Evolutionary conservation across 306 rosid genomes (phyloP), one percentile per base, ranked within the genome.

Genomic region (Vigna mungo): DNA sequence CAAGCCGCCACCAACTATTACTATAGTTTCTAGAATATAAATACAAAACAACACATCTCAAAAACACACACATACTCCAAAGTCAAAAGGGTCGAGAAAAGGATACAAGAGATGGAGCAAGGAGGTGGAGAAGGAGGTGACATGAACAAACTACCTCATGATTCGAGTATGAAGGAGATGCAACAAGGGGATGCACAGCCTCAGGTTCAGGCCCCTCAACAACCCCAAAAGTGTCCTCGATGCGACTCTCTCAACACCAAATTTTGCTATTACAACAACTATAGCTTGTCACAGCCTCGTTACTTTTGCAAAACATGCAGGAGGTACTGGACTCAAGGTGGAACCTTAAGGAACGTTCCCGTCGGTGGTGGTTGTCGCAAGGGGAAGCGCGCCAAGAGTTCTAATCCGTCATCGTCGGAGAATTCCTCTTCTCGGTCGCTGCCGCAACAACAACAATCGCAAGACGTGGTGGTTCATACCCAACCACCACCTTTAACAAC

Each of bases 321-420:
- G 30, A 82, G 94, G 81, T 88, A 90, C 69, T 90, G 94, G 94
- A 90, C 94, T 4, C 89, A 87, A 13, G 94, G 94, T 1, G 94
- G 91, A 30, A 78, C 94, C 72, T 82, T 90, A 77, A 71, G 94
- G 17, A 90, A 90, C 68, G 81, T 90, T n/a, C 92, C 92, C 44
- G 84, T 90, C 48, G 94, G 94, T 6, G 94, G 94, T 10, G 81
- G 86, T 34, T 80, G 82, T 43, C 77, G 89, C 6, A 90, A 82
- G 80, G 88, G 85, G n/a, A 89, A 90, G 79, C 86, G 87, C 4
- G 74, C 86, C 53, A 87, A 76, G 67, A 72, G 4, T 34, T 39
- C 25, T 20, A 15, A 15, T 16, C n/a, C 87, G 39, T n/a, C 84
- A 21, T 6, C 55, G 2, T 21, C 58, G 18, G 84, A 67, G 12